Evolutionary conservation across 805 yeast species (phyloP), one percentile per base, ranked within the genome.

Genomic region (Diddensiella caesifluorescens): DNA sequence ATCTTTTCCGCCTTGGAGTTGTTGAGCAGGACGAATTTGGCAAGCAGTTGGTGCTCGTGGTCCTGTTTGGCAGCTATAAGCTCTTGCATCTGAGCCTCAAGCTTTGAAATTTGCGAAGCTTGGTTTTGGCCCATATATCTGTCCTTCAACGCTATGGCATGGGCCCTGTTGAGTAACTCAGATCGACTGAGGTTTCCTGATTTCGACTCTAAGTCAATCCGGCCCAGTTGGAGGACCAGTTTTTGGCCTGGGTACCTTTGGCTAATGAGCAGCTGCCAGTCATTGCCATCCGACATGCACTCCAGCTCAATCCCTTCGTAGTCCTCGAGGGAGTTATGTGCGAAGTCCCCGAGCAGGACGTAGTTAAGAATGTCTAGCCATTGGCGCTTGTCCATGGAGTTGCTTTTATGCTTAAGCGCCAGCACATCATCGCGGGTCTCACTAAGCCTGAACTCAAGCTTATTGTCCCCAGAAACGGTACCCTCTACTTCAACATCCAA

Each of bases 1-100:
- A 48, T 49, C 39, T 38, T 48, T 37, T 31, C 44, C 39, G 39
- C 47, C 35, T 46, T 53, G 13, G 46, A 40, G 38, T 55, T 44
- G 28, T 45, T 23, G 5, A 46, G 35, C n/a, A 29, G 39, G 13
- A 45, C 43, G 26, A 41, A 43, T 38, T 45, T 37, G 27, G 28
- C 36, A 21, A 49, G 32, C 30, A 53, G 30, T 19, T 47, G 46
- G 30, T 42, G 39, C 32, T 47, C 46, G 22, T 39, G 44, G 15
- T 26, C 35, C 29, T 39, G 29, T 39, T 52, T 50, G 21, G 42
- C 47, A 5, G 19, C 39, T 3, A 44, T 41, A 20, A 51, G 15
- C n/a, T 40, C 38, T 10, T 47, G 32, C 23, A 41, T 12, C 16
- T 50, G 52, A 13, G 26, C 22, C 35, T 45, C 33, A 26, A 45